phyloP scores from a whole-genome alignment of 768 basidiomycete genomes.

The Calocera cornea region DNA sequence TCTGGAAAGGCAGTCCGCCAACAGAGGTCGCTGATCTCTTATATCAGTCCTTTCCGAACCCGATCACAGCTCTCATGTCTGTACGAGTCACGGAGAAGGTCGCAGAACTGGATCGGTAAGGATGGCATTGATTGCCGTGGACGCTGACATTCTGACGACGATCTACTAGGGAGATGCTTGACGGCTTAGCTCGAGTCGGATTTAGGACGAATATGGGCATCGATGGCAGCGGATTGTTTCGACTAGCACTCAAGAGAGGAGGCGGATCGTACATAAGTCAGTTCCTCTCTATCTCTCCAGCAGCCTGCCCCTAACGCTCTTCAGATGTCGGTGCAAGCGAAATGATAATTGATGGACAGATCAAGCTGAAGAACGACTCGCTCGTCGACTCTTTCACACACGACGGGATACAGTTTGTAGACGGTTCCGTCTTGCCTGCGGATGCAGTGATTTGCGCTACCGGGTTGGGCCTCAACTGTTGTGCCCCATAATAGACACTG shows the following conservation, averaged over 20 bases:
- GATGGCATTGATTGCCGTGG: no score
- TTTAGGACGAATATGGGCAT: conserved; percentile 42
- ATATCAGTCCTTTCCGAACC: conserved; percentile 34
- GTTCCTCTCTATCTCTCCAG: neutral
- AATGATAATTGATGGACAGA: conserved; percentile 50
- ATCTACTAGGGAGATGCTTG: conserved; percentile 41
- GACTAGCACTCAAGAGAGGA: conserved; percentile 34
- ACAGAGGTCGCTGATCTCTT: conserved; percentile 40
- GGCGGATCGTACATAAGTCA: conserved; percentile 62
- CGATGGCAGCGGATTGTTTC: conserved; percentile 38
- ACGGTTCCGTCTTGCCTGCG: conserved; percentile 35
- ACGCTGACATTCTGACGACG: no score
- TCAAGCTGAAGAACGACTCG: conserved; percentile 53
- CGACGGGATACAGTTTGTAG: conserved; percentile 34
- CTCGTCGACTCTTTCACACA: conserved; percentile 35
- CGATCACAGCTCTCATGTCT: conserved; percentile 24
- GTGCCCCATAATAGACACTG: neutral
- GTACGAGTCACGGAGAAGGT: conserved; percentile 30
- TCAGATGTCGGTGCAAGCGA: conserved; percentile 46
- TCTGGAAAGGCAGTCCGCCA: conserved; percentile 36
- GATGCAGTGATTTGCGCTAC: conserved; percentile 50
- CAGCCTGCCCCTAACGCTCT: neutral
- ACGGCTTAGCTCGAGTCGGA: conserved; percentile 42
- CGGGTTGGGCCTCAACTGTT: conserved; percentile 30
- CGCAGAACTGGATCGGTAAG: conserved; percentile 35